Base-by-base conservation (phyloP, 2,329 filamentous ascomycete genomes). In the Colletotrichum paranaense region DNA sequence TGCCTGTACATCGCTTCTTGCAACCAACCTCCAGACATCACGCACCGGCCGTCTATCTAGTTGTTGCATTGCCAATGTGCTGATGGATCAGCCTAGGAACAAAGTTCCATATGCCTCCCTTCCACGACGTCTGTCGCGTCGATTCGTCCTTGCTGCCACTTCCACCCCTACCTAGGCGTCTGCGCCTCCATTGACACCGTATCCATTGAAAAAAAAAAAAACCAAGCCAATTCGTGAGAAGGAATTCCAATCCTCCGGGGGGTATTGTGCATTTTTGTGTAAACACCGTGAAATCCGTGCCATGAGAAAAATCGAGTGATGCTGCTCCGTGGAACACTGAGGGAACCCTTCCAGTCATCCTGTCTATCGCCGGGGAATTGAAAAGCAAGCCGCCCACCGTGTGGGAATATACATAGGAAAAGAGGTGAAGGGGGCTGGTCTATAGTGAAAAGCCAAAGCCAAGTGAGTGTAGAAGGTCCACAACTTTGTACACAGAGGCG, bases 231-330 rank as follows among this genome's bases (percentile, higher is more conserved):
- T 42, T 74, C 72, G 57, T 72, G 30, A 67, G 68, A 58, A 59
- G 69, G 66, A 69, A 59, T 58, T 63, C 38, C 52, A 49, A 59
- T 68, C 72, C 72, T 74, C 68, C 53, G 32, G 38, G 72, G 72
- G 72, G 72, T 74, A 74, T 74, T 74, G 72, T 72, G 72, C 68
- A 72, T 74, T 74, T 64, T 72, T 74, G 57, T 74, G 68, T 74
- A 62, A 59, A 67, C 69, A 74, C 72, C 62, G 49, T 62, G 35
- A 58, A 71, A 58, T 38, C 62, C 68, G 26, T 74, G 72, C 52
- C 60, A 35, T 72, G 60, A 62, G n/a, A 71, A 67, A 70, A 70
- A 65, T 52, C 26, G 46, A 68, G 63, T 42, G 58, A 72, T 53
- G 62, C 55, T 67, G 72, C 72, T 72, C 63, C 26, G 56, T 14